Base-by-base conservation (phyloP, 2,329 filamentous ascomycete genomes). In the Colletotrichum sp. region DNA sequence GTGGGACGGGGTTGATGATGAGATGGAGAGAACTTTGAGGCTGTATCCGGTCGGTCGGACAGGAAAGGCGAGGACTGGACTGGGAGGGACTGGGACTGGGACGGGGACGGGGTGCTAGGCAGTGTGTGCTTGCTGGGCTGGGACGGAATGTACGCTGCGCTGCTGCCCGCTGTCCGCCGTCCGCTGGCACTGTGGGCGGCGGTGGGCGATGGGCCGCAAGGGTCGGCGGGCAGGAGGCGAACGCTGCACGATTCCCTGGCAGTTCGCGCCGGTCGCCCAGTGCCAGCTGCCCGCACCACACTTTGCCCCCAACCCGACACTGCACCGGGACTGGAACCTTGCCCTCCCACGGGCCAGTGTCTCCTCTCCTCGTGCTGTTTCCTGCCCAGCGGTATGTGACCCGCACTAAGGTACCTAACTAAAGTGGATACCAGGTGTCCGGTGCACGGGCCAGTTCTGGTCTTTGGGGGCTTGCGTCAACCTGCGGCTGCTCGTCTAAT, bases 21-120 rank as follows among this genome's bases (percentile, higher is more conserved):
- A 75, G 73, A 74, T 76, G 74, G 65, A 69, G 43, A 69, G 74
- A 75, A 76, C 74, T 76, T 76, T 76, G 74, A 76, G 70, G 74
- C 74, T 76, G 74, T 75, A 67, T 67, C 67, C 74, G 74, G 74
- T 67, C 71, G 70, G 73, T 74, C 65, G 74, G 74, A 76, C 74
- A 74, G 74, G 67, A 67, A 68, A 76, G 65, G 74, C 71, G 60
- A 76, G 73, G 48, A 72, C 66, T 74, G 72, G 70, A 63, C 67
- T 43, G 72, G 69, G 69, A 39, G n/a, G 43, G 28, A 64, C 68
- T 67, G 69, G 24, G 34, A 60, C 34, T 48, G 43, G 68, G 69
- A 36, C 72, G 72, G 66, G 34, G 52, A 24, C 26, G 21, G 26
- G 55, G 24, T 59, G 55, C 55, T 59, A 28, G 55, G 21, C 55